Conservation (phyloP, 2,329 filamentous ascomycete genomes). For the Penicillium sp. region DNA sequence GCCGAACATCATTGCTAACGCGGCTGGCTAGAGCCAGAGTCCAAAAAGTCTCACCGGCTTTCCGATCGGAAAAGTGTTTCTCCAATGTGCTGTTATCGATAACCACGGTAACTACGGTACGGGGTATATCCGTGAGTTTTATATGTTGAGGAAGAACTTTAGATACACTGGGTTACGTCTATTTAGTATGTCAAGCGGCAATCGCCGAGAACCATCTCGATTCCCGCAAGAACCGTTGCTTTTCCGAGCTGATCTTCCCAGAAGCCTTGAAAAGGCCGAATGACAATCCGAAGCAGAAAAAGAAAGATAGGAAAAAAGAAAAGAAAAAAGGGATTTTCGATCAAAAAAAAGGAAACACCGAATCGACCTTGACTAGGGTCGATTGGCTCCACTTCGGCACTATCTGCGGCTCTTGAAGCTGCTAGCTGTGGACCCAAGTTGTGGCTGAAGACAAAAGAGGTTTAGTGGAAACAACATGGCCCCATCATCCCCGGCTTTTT, state of each 20-base stretch:
- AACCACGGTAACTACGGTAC: too few species aligned
- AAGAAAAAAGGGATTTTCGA: neutral
- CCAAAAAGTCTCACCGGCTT: conserved; percentile 10
- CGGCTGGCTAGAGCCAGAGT: conserved; percentile 6
- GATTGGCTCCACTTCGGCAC: conserved; percentile 23
- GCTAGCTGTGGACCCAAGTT: conserved; percentile 17
- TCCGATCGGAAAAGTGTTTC: conserved; percentile 3
- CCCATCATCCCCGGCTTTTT: conserved; percentile 19
- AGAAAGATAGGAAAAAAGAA: neutral
- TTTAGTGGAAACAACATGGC: conserved; percentile 8
- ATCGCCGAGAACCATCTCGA: neutral
- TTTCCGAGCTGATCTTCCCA: neutral
- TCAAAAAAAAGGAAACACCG: conserved; percentile 1
- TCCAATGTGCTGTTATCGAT: neutral
- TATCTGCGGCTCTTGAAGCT: conserved; percentile 28
- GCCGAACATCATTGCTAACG: conserved; percentile 2
- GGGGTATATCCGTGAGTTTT: too few species aligned
- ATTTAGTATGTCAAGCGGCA: neutral
- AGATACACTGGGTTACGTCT: too few species aligned
- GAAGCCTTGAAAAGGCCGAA: neutral
- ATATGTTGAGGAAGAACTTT: too few species aligned
- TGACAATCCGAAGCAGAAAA: neutral
- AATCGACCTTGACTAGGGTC: neutral
- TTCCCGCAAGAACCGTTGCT: neutral
- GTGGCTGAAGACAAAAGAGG: fast-evolving